Evolutionary conservation across 2,329 filamentous ascomycete species (phyloP), one percentile per base, ranked within the genome.

Genomic region (Knoxdaviesia capensis): DNA sequence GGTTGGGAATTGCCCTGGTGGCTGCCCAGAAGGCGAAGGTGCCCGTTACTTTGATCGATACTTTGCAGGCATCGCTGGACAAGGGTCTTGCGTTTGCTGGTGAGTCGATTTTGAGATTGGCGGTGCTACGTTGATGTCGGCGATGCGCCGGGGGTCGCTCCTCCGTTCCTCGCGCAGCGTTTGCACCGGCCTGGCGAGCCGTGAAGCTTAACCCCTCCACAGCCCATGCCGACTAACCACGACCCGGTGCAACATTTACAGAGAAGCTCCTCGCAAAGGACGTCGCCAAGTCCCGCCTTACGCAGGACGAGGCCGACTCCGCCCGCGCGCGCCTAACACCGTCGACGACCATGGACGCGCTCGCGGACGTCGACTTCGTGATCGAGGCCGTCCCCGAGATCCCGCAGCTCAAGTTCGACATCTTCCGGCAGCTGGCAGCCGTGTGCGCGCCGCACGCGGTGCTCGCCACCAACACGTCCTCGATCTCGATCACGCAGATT

Each of bases 361-460:
- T 96, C 28, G 74, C 74, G 30, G 71, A 77, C n/a, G 81, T 86
- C 34, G 90, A 98, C 63, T 94, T 98, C 58, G 80, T 98, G 44
- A 96, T 98, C 54, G 90, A 98, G 65, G 90, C 90, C 10, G 86
- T 98, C 6, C 90, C 90, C 34, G 87, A 94, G 65, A 88, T 94
- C 43, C 78, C 82, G 36, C 67, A 78, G 41, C 72, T 98, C 48
- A 98, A 98, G 62, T 76, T 77, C 49, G 75, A 77, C 49, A 92
- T 98, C 50, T 98, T 98, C 63, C 65, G 74, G 48, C 71, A 80
- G 53, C 71, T 98, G 7, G 86, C 87, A 6, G 64, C 81, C 52
- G 77, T 93, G 50, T 87, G 82, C 50, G 78, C 85, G 7, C 66
- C 77, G 41, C 85, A 96, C 55, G 76, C 90, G 45, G 83, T 98